Base-by-base conservation (phyloP, 1,284 basidiomycete genomes). In the Cronartium ribicola region DNA sequence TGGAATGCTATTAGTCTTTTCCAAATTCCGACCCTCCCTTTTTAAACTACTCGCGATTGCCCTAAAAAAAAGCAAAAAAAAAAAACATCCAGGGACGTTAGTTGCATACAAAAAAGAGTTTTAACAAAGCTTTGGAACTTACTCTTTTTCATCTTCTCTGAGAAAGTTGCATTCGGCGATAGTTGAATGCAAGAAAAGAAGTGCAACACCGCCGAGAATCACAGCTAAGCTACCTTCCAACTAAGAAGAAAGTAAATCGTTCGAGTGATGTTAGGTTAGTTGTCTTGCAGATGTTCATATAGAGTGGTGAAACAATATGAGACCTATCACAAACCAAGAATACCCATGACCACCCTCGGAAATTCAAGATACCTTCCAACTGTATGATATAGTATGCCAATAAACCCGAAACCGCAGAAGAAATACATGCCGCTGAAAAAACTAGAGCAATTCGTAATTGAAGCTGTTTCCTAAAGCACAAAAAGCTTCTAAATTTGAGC, bases 401-500 rank as follows among this genome's bases (percentile, higher is more conserved):
- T 11, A 68, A 43, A 36, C 67, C 57, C 40, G 67, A 68, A 5
- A 60, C 48, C 1, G 60, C 67, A 36, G 57, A 57, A 14, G 67
- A 40, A 22, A 61, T 10, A 36, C 67, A 68, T 14, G 60, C 51
- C 17, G 67, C 60, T 22, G 57, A 43, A 4, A 17, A 68, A 13
- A 68, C 57, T 17, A 68, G 61, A 8, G 67, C 67, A 5, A 68
- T 68, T n/a, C 67, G 67, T 14, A 68, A 60, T 41, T 68, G 67
- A n/a, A 68, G 67, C 57, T 68, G 57, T 36, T 51, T 22, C n/a
- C 67, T 68, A 17, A 13, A 55, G 29, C 4, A 20, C 29, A 29
- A 29, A 29, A 29, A 29, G 29, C 29, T 29, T 29, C 29, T 29
- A 29, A 29, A 29, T 29, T 66, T 51, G 29, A 29, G 29, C 29